phyloP scores from a whole-genome alignment of 768 basidiomycete species.

The Fistulinella prunicolor region DNA sequence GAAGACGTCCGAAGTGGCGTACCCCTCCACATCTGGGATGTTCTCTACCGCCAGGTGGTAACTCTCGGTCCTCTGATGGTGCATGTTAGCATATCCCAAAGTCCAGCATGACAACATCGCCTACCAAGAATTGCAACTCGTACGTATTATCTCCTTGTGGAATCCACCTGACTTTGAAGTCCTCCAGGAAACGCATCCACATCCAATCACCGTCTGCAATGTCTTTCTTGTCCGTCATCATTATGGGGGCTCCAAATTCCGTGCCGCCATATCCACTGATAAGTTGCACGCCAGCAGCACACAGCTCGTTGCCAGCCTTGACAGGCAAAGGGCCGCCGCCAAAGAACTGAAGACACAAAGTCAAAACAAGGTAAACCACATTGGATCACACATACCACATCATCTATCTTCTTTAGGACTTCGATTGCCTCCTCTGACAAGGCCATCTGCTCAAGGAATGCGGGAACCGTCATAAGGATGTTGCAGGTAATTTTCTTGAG shows the following conservation, averaged over 20 bases:
- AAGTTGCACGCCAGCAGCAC: too few species aligned
- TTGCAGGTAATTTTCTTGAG: conserved; percentile 28
- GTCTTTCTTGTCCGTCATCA: not conserved
- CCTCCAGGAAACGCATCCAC: conserved; percentile 7
- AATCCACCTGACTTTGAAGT: conserved; percentile 26
- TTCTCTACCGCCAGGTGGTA: conserved; percentile 25
- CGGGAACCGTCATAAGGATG: conserved; percentile 35
- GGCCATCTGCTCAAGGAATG: conserved; percentile 39
- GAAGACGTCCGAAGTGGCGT: too few species aligned
- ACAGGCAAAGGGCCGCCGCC: conserved; percentile 39
- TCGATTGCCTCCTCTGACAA: conserved; percentile 22
- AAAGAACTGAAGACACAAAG: conserved; percentile 24
- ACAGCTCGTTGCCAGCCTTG: conserved; percentile 15
- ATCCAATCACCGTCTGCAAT: too few species aligned
- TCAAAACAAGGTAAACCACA: not conserved
- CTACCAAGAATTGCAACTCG: conserved; percentile 37
- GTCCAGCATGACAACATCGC: not conserved
- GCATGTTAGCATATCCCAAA: not conserved
- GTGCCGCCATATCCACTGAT: conserved; percentile 18
- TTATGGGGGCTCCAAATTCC: conserved; percentile 13
- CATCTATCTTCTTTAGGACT: conserved; percentile 22
- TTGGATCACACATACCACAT: conserved; percentile 26
- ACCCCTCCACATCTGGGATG: conserved; percentile 40
- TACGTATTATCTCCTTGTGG: conserved; percentile 32
- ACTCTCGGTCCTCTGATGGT: conserved; percentile 1